These are phyloP conservation scores for Kwoniella pini DNA, from an alignment of 768 basidiomycete species.

Conservation along the genomic window DNA sequence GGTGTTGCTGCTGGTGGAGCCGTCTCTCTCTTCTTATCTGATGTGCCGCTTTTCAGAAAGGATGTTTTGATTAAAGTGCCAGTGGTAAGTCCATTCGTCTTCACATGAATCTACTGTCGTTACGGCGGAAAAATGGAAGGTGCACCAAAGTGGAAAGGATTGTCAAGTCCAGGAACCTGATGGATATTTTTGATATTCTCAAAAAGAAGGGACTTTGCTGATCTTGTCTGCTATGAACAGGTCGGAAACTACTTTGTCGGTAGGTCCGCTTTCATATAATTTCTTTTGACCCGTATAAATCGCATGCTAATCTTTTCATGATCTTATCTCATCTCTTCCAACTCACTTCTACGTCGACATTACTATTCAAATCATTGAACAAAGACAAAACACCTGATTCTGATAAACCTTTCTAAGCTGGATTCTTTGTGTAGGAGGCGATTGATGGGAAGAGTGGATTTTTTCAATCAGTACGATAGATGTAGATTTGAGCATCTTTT, in stretches of 20 bases:
- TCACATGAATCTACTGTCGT: constrained; percentile 1
- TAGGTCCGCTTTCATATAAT: too few relatives aligned
- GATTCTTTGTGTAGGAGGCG: background rate
- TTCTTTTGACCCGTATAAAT: too few relatives aligned
- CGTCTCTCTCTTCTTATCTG: constrained; percentile 45
- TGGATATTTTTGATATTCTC: too few relatives aligned
- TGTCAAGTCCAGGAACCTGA: too few relatives aligned
- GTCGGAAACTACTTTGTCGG: constrained; percentile 30
- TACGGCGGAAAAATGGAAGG: too few relatives aligned
- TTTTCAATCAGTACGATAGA: background rate
- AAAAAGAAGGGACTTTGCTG: background rate
- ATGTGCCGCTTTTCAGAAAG: constrained; percentile 49
- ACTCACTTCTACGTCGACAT: background rate
- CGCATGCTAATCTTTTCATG: background rate
- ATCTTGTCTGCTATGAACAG: constrained; percentile 6
- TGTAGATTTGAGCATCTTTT: background rate
- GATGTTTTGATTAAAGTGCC: constrained; percentile 52
- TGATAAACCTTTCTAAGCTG: constrained; percentile 51
- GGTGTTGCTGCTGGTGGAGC: constrained; percentile 40
- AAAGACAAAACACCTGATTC: constrained; percentile 49
- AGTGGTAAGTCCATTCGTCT: constrained; percentile 29
- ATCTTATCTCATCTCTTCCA: background rate
- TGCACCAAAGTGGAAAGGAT: too few relatives aligned
- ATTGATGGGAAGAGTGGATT: background rate
- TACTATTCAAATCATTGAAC: background rate